A percentile compares a stretch with the other conserved stretches of the same genome.
Conservation (phyloP, 176 grass and related monocot genomes). For the Triticum turgidum region DNA sequence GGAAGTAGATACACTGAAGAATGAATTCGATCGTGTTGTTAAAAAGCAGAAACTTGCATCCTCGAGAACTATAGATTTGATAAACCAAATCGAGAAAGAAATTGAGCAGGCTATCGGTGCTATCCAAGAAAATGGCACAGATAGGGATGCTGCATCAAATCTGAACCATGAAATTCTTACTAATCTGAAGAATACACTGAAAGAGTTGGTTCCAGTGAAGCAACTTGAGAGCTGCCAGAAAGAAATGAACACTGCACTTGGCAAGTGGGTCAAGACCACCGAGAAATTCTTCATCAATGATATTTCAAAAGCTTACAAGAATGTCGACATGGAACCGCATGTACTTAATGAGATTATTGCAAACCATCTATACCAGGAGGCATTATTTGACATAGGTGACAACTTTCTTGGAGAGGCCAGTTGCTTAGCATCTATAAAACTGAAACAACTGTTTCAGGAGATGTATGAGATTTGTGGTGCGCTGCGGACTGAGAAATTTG, state of each 20-base stretch:
- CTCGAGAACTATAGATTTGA: slow-evolving; percentile 34
- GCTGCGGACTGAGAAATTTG: slow-evolving; percentile 28
- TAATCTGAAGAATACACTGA: slow-evolving; percentile 32
- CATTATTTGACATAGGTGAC: slow-evolving; percentile 46
- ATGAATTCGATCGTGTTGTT: slow-evolving; percentile 37
- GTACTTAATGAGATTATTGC: slow-evolving; percentile 38
- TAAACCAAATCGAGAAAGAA: slow-evolving; percentile 41
- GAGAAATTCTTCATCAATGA: slow-evolving; percentile 42
- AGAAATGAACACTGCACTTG: slow-evolving; percentile 27
- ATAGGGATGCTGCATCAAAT: neutral
- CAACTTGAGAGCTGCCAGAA: slow-evolving; percentile 39
- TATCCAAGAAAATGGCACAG: slow-evolving; percentile 12
- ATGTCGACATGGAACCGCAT: slow-evolving; percentile 35
- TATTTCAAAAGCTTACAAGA: slow-evolving; percentile 45
- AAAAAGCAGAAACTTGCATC: slow-evolving; percentile 39
- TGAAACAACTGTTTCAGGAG: slow-evolving; percentile 35
- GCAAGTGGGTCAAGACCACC: slow-evolving; percentile 29
- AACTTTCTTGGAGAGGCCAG: slow-evolving; percentile 38
- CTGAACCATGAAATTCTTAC: slow-evolving; percentile 16
- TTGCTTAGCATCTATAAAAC: neutral
- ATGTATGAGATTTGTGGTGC: slow-evolving; percentile 33
- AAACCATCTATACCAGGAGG: slow-evolving; percentile 38
- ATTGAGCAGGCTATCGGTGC: slow-evolving; percentile 33
- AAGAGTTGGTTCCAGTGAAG: slow-evolving; percentile 28
- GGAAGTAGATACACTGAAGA: slow-evolving; percentile 39